Base-by-base conservation (phyloP, 2,329 filamentous ascomycete genomes). In the Trichoderma cornu-damae region DNA sequence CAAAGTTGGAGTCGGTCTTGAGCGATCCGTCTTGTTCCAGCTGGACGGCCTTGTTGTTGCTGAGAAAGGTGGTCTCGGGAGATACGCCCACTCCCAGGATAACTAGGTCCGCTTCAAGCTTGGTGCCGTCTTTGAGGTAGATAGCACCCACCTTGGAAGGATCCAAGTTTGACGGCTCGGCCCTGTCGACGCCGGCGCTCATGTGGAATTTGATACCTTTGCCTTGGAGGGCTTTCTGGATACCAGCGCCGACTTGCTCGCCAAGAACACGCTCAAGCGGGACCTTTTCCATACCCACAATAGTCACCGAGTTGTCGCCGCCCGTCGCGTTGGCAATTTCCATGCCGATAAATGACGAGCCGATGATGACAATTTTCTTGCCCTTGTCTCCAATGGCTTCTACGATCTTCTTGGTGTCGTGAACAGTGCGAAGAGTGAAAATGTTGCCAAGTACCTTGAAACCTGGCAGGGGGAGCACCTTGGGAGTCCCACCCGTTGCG, bases 321-420 rank as follows among this genome's bases (percentile, higher is more conserved):
- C 82, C 75, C 0, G 88, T 86, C 0, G 95, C 87, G 62, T 92
- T 94, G 60, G 89, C 93, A n/a, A 95, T 83, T 73, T 99, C 94
- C 89, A 99, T 95, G 38, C 94, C 94, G 68, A 99, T 99, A 73
- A 99, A 99, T 0, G 90, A 96, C 59, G 88, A 93, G 38, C 94
- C 94, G 54, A 99, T 79, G 12, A 99, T 80, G 46, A 96, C 90
- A 63, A 99, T 85, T 72, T 96, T 96, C 80, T 96, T 96, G 59
- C 84, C 85, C 68, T 89, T 85, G 47, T 89, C 83, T 28, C 90
- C 90, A 46, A 96, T 88, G 6, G 90, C 90, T 1, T 77, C 79
- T 24, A 90, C 79, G 63, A 99, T 96, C 59, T 79, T 80, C 69
- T 92, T 84, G 0, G 86, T 83, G 67, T 97, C 86, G 40, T 86